Conservation (phyloP, 495 filamentous ascomycete genomes). For the Saxophila tyrrhenica region DNA sequence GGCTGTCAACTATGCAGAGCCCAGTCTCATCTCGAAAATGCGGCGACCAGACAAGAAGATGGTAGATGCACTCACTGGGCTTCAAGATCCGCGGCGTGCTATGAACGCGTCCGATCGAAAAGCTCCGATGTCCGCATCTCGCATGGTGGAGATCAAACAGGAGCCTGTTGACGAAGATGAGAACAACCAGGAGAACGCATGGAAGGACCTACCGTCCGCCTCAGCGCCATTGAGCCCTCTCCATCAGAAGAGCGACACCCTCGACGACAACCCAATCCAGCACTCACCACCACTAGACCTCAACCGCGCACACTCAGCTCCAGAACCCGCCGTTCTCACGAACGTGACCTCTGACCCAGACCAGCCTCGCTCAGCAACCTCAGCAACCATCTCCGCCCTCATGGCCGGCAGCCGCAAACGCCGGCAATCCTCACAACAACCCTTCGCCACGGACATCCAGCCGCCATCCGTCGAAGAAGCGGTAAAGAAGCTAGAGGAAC, state of each 20-base stretch:
- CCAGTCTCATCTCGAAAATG: conserved; percentile 30
- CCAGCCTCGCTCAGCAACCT: conserved; percentile 9
- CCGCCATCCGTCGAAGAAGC: neutral
- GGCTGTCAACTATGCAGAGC: conserved; percentile 34
- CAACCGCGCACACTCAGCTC: too few species aligned
- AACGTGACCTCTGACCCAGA: too few species aligned
- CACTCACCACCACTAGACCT: neutral
- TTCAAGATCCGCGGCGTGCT: conserved; percentile 13
- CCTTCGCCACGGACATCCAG: neutral
- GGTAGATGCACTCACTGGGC: conserved; percentile 27
- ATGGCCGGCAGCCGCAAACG: conserved; percentile 9
- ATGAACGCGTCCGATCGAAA: conserved; percentile 13
- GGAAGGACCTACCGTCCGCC: conserved; percentile 8
- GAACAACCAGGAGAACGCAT: neutral
- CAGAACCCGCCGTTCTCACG: too few species aligned
- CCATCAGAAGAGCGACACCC: conserved; percentile 1
- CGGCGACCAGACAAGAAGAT: conserved; percentile 30
- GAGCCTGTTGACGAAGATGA: conserved; percentile 15
- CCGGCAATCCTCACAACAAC: neutral
- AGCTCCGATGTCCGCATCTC: neutral
- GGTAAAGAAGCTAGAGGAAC: conserved; percentile 16
- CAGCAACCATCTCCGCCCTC: conserved; percentile 12
- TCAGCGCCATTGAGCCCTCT: conserved; percentile 10
- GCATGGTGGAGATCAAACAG: conserved; percentile 4
- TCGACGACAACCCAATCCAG: neutral